Percentiles rank a stretch among this genome's conserved stretches.
phyloP scores from a whole-genome alignment of 139 green algal genomes.

The Chlorella sorokiniana region DNA sequence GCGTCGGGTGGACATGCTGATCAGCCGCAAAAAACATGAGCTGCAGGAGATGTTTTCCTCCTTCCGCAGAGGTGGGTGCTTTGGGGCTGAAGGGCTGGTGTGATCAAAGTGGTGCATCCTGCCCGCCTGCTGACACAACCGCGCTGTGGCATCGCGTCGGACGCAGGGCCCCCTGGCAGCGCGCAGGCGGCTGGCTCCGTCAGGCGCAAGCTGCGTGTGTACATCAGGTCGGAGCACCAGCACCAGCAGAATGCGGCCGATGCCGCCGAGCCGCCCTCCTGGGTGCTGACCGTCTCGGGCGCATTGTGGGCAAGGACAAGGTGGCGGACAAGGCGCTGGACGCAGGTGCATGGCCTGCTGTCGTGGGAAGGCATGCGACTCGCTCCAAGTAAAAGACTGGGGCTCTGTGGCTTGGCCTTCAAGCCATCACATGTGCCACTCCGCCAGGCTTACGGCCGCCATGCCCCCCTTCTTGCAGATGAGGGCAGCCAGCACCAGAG shows the following conservation, averaged over 20 bases:
- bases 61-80: slow-evolving; percentile 10
- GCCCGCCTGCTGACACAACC: not conserved
- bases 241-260: slow-evolving; percentile 30
- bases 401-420: no score
- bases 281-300: slow-evolving; percentile 25
- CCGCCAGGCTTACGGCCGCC: not conserved
- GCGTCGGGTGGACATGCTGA: slow-evolving; percentile 57
- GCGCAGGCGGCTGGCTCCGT: slow-evolving; percentile 9
- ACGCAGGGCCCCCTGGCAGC: slow-evolving; percentile 17
- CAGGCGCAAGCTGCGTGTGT: slow-evolving; percentile 63
- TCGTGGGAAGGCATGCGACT: not conserved
- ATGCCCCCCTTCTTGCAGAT: not conserved
- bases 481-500: slow-evolving; percentile 26
- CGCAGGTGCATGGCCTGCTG: not conserved
- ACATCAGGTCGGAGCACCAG: slow-evolving; percentile 59
- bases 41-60: slow-evolving; percentile 58
- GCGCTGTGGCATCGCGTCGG: not conserved
- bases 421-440: no score
- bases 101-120: not conserved
- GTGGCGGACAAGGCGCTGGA: not conserved
- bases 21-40: slow-evolving; percentile 67
- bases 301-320: slow-evolving; percentile 32
- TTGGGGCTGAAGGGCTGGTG: not conserved
- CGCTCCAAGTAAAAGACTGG: no score
- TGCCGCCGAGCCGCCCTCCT: slow-evolving; percentile 27